A percentile compares a stretch with the other conserved stretches of the same genome.
Conservation (phyloP, 2,329 filamentous ascomycete genomes). For the Xylaria multiplex region DNA sequence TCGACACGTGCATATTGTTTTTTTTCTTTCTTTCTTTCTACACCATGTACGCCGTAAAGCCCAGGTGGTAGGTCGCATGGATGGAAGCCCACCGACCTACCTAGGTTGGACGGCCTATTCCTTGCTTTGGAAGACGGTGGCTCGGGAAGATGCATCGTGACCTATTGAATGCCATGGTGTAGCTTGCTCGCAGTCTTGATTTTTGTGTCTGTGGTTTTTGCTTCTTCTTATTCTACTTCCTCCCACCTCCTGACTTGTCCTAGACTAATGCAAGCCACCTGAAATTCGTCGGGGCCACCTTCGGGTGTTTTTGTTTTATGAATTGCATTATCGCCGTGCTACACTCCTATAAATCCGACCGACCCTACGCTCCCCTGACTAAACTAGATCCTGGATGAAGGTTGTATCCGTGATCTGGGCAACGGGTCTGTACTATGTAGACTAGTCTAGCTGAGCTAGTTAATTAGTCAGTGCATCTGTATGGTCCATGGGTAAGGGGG, state of each 20-base stretch:
- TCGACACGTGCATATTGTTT: constrained; percentile 11
- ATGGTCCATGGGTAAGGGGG: not conserved
- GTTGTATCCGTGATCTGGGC: not conserved
- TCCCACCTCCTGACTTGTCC: constrained; percentile 9
- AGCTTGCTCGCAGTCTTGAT: not conserved
- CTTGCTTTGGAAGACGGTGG: constrained; percentile 11
- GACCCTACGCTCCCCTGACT: constrained; percentile 4
- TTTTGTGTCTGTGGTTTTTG: not conserved
- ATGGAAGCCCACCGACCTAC: constrained; percentile 3
- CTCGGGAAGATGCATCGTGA: constrained; percentile 24
- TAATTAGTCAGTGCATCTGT: too few relatives aligned
- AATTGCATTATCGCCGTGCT: constrained; percentile 8
- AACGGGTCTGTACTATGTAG: not conserved
- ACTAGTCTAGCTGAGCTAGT: too few relatives aligned
- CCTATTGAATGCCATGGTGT: constrained; percentile 10
- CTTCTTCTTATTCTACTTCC: not conserved
- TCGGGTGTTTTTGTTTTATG: constrained; percentile 11
- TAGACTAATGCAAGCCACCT: constrained; percentile 32
- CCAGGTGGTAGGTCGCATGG: constrained; percentile 6
- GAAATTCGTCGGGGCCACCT: constrained; percentile 20
- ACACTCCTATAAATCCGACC: constrained; percentile 17
- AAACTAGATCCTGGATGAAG: constrained; percentile 1
- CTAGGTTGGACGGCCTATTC: constrained; percentile 6
- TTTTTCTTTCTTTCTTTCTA: not conserved
- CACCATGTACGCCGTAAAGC: not conserved